A percentile compares a stretch with the other conserved stretches of the same genome.
phyloP scores from a whole-genome alignment of 306 rosid genomes.

The Castanospermum australe region DNA sequence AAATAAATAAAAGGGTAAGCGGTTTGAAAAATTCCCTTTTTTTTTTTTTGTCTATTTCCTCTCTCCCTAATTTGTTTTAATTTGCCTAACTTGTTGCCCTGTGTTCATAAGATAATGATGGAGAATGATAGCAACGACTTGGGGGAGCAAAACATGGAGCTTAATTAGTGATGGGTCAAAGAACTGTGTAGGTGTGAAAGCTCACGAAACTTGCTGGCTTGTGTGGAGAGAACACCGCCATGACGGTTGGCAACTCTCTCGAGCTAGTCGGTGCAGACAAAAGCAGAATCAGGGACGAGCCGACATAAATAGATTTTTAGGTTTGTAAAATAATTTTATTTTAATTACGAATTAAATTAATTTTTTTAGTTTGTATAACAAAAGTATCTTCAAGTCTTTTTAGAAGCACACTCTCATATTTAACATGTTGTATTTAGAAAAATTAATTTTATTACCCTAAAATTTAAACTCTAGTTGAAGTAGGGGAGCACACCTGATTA shows the following conservation, averaged over 20 bases:
- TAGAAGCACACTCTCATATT: too few relatives aligned
- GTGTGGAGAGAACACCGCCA: slow-evolving; percentile 4
- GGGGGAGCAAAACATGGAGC: neutral
- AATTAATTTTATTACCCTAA: too few relatives aligned
- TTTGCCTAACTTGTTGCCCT: neutral
- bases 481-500: too few relatives aligned
- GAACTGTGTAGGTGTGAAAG: slow-evolving; percentile 19
- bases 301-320: neutral
- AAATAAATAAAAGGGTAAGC: neutral
- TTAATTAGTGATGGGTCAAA: neutral
- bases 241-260: slow-evolving; percentile 7
- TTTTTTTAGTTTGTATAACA: too few relatives aligned
- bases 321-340: too few relatives aligned
- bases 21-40: slow-evolving; percentile 29
- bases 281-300: neutral
- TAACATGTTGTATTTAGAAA: too few relatives aligned
- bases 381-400: too few relatives aligned
- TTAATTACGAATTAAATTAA: too few relatives aligned
- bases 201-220: neutral
- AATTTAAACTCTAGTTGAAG: too few relatives aligned
- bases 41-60: neutral
- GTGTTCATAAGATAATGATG: neutral
- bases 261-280: slow-evolving; percentile 7
- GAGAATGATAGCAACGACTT: neutral
- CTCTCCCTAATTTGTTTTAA: neutral